Evolutionary conservation across 2,329 filamentous ascomycete genomes (phyloP).

Genomic region (Sporothrix inflata): DNA sequence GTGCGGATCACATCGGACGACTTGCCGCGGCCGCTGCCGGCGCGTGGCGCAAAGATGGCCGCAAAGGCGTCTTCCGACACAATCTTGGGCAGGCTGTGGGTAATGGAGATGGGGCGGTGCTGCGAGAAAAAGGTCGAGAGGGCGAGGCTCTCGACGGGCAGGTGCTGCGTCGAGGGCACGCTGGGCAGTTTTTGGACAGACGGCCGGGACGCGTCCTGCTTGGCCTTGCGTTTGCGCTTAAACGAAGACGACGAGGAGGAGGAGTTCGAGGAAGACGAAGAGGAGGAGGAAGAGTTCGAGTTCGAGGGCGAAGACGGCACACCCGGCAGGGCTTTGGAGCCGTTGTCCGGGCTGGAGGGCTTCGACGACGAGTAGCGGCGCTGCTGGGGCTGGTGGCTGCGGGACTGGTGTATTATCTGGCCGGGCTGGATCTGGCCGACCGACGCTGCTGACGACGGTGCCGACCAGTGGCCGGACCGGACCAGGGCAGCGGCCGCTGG

Average conservation of each 20-base stretch:
- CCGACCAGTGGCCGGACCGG: conserved; percentile 13
- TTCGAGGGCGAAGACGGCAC: conserved; percentile 53
- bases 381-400: conserved; percentile 45
- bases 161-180: conserved; percentile 74
- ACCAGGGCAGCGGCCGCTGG: conserved; percentile 23
- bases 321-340: conserved; percentile 54
- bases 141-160: conserved; percentile 72
- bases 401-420: conserved; percentile 33
- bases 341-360: conserved; percentile 63
- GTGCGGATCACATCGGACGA: conserved; percentile 69
- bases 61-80: conserved; percentile 77
- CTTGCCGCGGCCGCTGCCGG: conserved; percentile 48
- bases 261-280: conserved; percentile 26
- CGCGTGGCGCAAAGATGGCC: conserved; percentile 72
- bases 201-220: conserved; percentile 46
- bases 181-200: conserved; percentile 64
- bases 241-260: conserved; percentile 38
- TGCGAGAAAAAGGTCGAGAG: conserved; percentile 94
- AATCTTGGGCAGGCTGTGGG: conserved; percentile 73
- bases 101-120: conserved; percentile 90
- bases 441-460: conserved; percentile 26
- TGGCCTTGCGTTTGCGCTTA: conserved; percentile 63
- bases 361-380: conserved; percentile 64
- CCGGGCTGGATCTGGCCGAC: conserved; percentile 42
- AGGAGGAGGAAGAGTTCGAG: conserved; percentile 34